These are phyloP conservation scores for cucumber (Cucumis sativus) DNA, from an alignment of 306 rosid genomes.

Conservation along the genomic window DNA sequence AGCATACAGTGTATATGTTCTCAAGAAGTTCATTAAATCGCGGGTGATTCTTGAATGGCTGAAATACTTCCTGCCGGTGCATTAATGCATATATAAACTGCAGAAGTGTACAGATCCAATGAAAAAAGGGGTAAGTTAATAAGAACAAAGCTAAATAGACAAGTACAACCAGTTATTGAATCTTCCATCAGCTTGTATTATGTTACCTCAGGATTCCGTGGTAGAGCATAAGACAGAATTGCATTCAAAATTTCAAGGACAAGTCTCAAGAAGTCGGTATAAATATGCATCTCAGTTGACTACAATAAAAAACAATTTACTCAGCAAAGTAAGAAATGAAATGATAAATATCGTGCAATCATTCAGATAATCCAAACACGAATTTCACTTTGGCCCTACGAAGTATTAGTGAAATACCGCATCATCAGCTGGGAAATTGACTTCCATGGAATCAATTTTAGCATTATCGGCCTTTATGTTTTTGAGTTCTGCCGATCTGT, in stretches of 20 bases:
- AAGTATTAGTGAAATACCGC: slow-evolving; percentile 26
- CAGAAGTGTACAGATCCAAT: slow-evolving; percentile 12
- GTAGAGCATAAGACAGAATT: slow-evolving; percentile 86
- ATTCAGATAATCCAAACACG: background rate
- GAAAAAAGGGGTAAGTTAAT: background rate
- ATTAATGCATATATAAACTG: slow-evolving; percentile 92
- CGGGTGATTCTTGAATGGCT: slow-evolving; percentile 90
- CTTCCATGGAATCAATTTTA: slow-evolving; percentile 51
- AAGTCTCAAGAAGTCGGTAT: slow-evolving; percentile 95
- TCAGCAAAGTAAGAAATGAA: slow-evolving; percentile 16
- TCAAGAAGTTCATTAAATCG: slow-evolving; percentile 90
- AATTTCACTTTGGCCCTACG: background rate
- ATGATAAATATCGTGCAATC: background rate
- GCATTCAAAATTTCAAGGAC: slow-evolving; percentile 97
- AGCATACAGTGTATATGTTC: slow-evolving; percentile 75
- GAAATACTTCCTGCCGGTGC: slow-evolving; percentile 98
- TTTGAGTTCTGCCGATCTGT: slow-evolving; percentile 68
- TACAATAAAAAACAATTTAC: slow-evolving; percentile 27
- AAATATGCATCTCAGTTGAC: slow-evolving; percentile 92
- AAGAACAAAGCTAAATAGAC: slow-evolving; percentile 8
- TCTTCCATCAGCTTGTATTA: slow-evolving; percentile 12
- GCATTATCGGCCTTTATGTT: slow-evolving; percentile 35
- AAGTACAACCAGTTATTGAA: slow-evolving; percentile 1
- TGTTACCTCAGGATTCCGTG: slow-evolving; percentile 96
- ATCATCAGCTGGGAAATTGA: slow-evolving; percentile 57